Evolutionary conservation across 306 rosid genomes (phyloP).

Genomic region (Psophocarpus tetragonolobus): DNA sequence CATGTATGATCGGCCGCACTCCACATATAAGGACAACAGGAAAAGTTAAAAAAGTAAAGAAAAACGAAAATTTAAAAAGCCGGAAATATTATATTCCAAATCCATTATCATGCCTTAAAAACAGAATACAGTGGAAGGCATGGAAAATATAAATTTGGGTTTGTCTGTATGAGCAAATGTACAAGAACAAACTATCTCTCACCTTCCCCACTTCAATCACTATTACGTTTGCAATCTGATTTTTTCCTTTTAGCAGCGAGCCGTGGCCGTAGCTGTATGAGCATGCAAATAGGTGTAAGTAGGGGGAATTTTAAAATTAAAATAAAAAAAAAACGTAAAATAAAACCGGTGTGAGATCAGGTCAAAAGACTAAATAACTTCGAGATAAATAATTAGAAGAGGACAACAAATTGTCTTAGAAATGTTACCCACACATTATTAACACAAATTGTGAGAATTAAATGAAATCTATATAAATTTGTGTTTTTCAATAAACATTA

Average conservation of each 20-base stretch:
- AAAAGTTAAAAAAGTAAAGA: background rate
- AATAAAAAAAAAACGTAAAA: background rate
- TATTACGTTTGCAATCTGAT: slow-evolving; percentile 35
- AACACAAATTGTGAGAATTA: no score
- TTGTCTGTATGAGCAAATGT: slow-evolving; percentile 37
- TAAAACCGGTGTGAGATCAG: background rate
- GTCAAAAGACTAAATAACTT: background rate
- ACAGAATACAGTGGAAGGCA: slow-evolving; percentile 13
- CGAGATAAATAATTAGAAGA: no score
- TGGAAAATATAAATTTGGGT: slow-evolving; percentile 35
- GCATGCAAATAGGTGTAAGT: background rate
- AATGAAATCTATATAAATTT: no score
- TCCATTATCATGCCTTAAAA: slow-evolving; percentile 14
- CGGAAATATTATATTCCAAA: slow-evolving; percentile 14
- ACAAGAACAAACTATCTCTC: slow-evolving; percentile 33
- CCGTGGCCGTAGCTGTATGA: slow-evolving; percentile 69
- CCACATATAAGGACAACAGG: background rate
- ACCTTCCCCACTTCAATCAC: slow-evolving; percentile 40
- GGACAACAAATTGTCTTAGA: no score
- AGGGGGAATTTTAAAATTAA: background rate
- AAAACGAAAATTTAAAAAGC: background rate
- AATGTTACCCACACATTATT: no score
- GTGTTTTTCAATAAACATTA: no score
- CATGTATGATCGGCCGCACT: background rate
- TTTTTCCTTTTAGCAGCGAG: slow-evolving; percentile 51